Evolutionary conservation across 148 eudicot genomes (phyloP).

Genomic region (Nepenthes mirabilis): DNA sequence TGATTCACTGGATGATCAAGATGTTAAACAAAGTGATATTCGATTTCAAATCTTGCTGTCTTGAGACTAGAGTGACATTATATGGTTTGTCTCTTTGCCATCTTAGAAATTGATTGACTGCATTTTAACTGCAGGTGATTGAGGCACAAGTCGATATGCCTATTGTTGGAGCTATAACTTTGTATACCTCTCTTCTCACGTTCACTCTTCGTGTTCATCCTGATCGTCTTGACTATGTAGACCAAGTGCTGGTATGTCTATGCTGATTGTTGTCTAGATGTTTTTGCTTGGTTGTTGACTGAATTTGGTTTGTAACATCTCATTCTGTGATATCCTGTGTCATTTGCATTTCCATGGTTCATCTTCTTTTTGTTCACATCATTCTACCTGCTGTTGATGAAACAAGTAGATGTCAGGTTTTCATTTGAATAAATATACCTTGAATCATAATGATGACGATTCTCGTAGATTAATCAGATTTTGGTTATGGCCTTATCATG

Average conservation of each 20-base stretch:
- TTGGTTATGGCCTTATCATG: too few species aligned
- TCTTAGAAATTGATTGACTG: not conserved
- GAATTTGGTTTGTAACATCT: not conserved
- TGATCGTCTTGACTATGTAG: constrained; percentile 96
- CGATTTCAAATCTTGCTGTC: too few species aligned
- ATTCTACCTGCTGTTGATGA: not conserved
- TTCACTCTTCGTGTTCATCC: constrained; percentile 97
- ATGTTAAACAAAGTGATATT: too few species aligned
- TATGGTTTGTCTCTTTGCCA: too few species aligned
- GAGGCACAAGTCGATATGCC: constrained; percentile 97
- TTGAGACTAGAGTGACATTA: too few species aligned
- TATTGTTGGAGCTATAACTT: constrained; percentile 72
- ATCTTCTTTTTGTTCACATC: not conserved
- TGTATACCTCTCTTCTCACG: constrained; percentile 88
- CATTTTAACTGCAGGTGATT: constrained; percentile 51
- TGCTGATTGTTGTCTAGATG: not conserved
- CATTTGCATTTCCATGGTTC: not conserved
- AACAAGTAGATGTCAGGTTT: too few species aligned
- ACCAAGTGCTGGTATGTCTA: constrained; percentile 84
- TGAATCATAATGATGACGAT: too few species aligned
- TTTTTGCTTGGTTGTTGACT: not conserved
- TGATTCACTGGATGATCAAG: too few species aligned
- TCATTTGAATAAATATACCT: too few species aligned
- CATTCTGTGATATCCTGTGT: not conserved
- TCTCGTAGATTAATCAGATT: too few species aligned